Conservation (phyloP, 495 filamentous ascomycete species). For the Stereocaulon alpinum region DNA sequence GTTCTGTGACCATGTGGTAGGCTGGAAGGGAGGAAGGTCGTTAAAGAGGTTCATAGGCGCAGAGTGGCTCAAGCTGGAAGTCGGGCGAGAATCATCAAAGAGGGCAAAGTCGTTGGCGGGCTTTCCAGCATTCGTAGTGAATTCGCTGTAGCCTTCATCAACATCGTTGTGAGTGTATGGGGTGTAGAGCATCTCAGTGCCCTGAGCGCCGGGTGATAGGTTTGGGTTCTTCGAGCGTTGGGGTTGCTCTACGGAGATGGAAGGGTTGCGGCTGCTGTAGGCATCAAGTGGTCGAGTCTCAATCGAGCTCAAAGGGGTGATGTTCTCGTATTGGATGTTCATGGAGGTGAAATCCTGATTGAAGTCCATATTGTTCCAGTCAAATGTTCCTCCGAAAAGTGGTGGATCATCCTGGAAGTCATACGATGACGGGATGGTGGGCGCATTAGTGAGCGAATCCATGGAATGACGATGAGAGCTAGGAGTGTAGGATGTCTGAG, state of each 20-base stretch:
- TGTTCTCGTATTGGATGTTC: conserved; percentile 26
- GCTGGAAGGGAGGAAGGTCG: conserved; percentile 17
- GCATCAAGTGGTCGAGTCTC: conserved; percentile 25
- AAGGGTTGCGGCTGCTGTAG: conserved; percentile 25
- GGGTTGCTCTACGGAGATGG: conserved; percentile 21
- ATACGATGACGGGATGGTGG: conserved; percentile 19
- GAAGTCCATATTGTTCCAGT: conserved; percentile 32
- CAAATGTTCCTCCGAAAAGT: conserved; percentile 22
- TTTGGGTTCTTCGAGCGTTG: conserved; percentile 30
- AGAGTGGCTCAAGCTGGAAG: conserved; percentile 17
- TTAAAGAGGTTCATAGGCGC: conserved; percentile 18
- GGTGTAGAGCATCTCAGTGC: conserved; percentile 53
- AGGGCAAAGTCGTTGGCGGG: conserved; percentile 39
- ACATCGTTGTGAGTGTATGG: conserved; percentile 37
- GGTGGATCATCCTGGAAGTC: conserved; percentile 16
- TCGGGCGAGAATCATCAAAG: conserved; percentile 25
- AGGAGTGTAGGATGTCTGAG: conserved; percentile 17
- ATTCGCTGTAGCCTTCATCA: conserved; percentile 37
- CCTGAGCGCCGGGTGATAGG: conserved; percentile 53
- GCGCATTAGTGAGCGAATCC: conserved; percentile 18
- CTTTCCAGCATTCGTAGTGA: conserved; percentile 24
- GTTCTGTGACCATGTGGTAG: conserved; percentile 18
- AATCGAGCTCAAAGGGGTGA: conserved; percentile 24
- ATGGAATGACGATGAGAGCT: conserved; percentile 18
- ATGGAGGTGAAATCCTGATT: conserved; percentile 29